A percentile compares a stretch with the other conserved stretches of the same genome.
Evolutionary conservation across 1,284 basidiomycete genomes (phyloP).

Genomic region (Ustilago loliicola): DNA sequence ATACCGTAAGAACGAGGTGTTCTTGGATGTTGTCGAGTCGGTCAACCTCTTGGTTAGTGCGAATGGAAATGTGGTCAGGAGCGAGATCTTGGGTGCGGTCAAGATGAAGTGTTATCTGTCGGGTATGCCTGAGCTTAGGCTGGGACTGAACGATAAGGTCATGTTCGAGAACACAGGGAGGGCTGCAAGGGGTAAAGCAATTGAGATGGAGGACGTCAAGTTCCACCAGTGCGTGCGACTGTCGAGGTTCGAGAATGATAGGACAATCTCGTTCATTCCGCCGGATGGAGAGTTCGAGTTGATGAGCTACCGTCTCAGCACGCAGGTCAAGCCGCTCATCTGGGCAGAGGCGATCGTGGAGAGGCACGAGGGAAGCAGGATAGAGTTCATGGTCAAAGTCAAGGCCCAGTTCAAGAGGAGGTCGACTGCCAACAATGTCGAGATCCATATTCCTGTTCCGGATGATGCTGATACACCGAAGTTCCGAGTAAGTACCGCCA

Average conservation of each 20-base stretch:
- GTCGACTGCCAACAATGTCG: conserved; percentile 97
- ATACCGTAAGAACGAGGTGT: conserved; percentile 99
- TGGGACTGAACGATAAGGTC: conserved; percentile 98
- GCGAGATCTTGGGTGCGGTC: conserved; percentile 95
- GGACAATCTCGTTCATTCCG: conserved; percentile 98
- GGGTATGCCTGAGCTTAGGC: conserved; percentile 96
- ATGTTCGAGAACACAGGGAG: conserved; percentile 98
- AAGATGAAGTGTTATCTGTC: conserved; percentile 99
- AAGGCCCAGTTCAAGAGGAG: conserved; percentile 98
- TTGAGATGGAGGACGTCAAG: conserved; percentile 99
- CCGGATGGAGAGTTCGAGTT: conserved; percentile 99
- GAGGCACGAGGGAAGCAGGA: conserved; percentile 89
- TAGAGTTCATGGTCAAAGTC: conserved; percentile 98
- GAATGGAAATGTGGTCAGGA: conserved; percentile 95
- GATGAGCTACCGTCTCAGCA: conserved; percentile 95
- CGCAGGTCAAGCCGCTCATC: conserved; percentile 95
- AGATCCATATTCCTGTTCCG: conserved; percentile 96
- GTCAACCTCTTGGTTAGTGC: conserved; percentile 97
- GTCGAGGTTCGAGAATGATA: conserved; percentile 98
- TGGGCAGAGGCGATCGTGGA: conserved; percentile 99
- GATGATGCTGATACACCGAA: conserved; percentile 98
- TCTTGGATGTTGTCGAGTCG: conserved; percentile 97
- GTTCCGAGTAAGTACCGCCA: conserved; percentile 75
- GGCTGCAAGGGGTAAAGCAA: conserved; percentile 93
- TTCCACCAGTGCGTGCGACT: conserved; percentile 99